These are phyloP conservation scores for Punica granatum DNA, from an alignment of 345 rosid genomes.

Conservation along the genomic window DNA sequence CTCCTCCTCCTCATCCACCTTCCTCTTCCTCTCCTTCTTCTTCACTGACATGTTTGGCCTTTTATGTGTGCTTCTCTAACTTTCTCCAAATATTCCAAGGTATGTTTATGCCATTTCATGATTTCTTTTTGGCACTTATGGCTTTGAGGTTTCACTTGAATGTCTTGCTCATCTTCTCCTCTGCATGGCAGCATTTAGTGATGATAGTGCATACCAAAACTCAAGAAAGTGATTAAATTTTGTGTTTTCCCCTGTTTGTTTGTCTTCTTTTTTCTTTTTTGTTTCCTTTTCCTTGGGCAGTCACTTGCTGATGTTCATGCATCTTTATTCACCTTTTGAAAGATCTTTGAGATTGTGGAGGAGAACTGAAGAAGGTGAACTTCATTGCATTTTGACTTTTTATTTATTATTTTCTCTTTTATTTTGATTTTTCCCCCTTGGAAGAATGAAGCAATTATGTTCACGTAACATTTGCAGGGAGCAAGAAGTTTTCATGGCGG, in stretches of 20 bases:
- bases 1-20: neutral
- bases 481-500: neutral
- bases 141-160: neutral
- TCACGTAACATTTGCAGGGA: neutral
- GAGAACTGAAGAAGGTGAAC: neutral
- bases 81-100: neutral
- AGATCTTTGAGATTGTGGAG: neutral
- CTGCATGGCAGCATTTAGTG: constrained; percentile 10
- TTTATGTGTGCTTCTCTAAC: neutral
- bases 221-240: neutral
- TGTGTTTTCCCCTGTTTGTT: neutral
- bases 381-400: neutral
- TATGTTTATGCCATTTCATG: neutral
- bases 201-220: neutral
- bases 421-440: neutral
- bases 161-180: neutral
- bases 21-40: neutral
- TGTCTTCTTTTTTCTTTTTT: neutral
- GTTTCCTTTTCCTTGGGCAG: neutral
- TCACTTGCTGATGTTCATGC: neutral
- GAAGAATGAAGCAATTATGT: neutral
- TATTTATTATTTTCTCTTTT: neutral
- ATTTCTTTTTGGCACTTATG: neutral
- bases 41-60: neutral
- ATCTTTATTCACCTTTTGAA: neutral